Evolutionary conservation across 1,284 basidiomycete species (phyloP).

Genomic region (Leccinum fuscescens): DNA sequence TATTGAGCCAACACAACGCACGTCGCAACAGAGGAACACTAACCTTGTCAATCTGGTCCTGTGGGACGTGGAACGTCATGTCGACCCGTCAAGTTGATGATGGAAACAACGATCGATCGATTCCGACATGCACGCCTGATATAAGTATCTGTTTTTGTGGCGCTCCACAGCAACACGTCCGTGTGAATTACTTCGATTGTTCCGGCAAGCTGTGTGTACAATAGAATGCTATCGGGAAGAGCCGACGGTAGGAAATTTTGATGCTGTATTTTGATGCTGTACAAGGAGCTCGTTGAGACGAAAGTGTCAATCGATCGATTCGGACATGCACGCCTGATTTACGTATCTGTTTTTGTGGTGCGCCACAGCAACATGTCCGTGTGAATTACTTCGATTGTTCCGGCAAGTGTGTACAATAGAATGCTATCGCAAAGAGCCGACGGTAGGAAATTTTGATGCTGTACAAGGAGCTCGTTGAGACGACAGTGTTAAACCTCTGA

Average conservation of each 20-base stretch:
- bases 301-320: slow-evolving; percentile 13
- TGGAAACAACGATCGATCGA: background rate
- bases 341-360: no score
- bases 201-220: slow-evolving; percentile 8
- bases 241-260: background rate
- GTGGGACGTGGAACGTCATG: slow-evolving; percentile 34
- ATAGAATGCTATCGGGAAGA: slow-evolving; percentile 9
- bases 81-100: background rate
- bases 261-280: slow-evolving; percentile 14
- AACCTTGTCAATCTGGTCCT: slow-evolving; percentile 43
- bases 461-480: slow-evolving; percentile 12
- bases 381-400: background rate
- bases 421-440: slow-evolving; percentile 4
- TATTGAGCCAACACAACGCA: background rate
- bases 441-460: background rate
- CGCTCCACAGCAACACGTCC: no score
- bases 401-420: slow-evolving; percentile 11
- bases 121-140: background rate
- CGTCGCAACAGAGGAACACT: slow-evolving; percentile 2
- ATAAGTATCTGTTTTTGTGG: background rate
- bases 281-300: slow-evolving; percentile 9
- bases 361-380: no score
- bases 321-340: no score
- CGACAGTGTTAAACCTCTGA: slow-evolving; percentile 25
- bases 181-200: background rate